Conservation (phyloP, 2,329 filamentous ascomycete genomes). For the Cytospora piceicola region DNA sequence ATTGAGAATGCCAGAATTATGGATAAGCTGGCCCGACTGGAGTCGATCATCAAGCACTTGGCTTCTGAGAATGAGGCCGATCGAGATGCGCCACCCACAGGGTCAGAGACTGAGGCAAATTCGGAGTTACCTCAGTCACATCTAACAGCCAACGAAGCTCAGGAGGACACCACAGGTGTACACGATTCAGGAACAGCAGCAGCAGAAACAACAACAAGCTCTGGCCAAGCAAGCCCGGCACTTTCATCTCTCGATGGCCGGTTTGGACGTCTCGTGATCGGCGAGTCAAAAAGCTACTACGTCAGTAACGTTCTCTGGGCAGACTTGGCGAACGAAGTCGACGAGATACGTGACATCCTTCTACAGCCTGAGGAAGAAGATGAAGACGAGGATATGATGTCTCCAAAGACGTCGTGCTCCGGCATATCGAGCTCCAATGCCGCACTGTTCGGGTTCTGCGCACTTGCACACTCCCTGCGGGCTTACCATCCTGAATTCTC, state of each 20-base stretch:
- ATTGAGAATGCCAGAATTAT: conserved; percentile 21
- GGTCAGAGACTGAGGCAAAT: background rate
- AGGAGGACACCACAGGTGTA: background rate
- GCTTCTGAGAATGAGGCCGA: conserved; percentile 3
- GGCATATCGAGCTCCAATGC: conserved; percentile 31
- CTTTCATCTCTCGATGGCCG: conserved; percentile 16
- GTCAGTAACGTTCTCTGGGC: conserved; percentile 31
- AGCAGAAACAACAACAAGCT: background rate
- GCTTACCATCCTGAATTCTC: conserved; percentile 34
- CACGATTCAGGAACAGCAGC: background rate
- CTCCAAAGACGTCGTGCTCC: background rate
- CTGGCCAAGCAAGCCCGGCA: background rate
- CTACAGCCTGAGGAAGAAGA: conserved; percentile 26
- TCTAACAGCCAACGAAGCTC: background rate
- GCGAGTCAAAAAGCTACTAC: conserved; percentile 31
- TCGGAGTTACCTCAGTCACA: background rate
- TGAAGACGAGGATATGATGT: conserved; percentile 9
- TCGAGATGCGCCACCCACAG: background rate
- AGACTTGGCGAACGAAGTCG: conserved; percentile 29
- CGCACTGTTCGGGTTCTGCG: conserved; percentile 35
- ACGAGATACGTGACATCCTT: conserved; percentile 30
- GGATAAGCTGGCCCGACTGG: conserved; percentile 27
- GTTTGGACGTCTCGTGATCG: conserved; percentile 27
- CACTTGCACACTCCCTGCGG: conserved; percentile 35
- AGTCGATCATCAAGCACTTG: conserved; percentile 24